A percentile compares a stretch with the other conserved stretches of the same genome.
These are phyloP conservation scores for Cyberlindnera mrakii DNA, from an alignment of 805 yeast species.

Conservation along the genomic window DNA sequence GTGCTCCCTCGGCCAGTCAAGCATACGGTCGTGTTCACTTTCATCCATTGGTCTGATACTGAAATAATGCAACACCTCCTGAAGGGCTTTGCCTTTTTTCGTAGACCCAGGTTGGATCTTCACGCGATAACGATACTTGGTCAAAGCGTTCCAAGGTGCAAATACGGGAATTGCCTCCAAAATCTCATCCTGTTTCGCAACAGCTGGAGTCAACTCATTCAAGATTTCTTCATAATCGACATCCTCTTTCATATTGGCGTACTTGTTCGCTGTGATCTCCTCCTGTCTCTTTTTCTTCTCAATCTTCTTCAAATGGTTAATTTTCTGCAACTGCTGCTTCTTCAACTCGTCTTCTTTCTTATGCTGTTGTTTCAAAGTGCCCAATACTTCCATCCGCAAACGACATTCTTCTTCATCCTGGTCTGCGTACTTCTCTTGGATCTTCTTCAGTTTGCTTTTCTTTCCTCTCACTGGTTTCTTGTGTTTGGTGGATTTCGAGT, in stretches of 20 bases:
- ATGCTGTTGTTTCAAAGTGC: conserved; percentile 62
- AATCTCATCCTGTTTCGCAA: conserved; percentile 41
- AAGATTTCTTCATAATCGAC: conserved; percentile 39
- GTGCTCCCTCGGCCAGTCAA: conserved; percentile 69
- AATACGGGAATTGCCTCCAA: conserved; percentile 73
- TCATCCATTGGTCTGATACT: conserved; percentile 41
- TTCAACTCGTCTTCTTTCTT: conserved; percentile 30
- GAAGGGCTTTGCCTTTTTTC: conserved; percentile 83
- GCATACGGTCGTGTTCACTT: conserved; percentile 37
- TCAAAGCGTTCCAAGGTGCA: conserved; percentile 87
- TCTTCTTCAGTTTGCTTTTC: conserved; percentile 76
- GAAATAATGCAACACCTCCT: conserved; percentile 60
- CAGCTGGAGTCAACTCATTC: conserved; percentile 27
- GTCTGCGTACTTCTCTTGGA: conserved; percentile 75
- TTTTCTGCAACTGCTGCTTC: conserved; percentile 29
- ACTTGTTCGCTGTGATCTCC: conserved; percentile 30
- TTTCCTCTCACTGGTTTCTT: conserved; percentile 66
- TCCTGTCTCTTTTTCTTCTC: conserved; percentile 32
- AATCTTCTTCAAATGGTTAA: conserved; percentile 28
- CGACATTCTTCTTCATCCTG: conserved; percentile 88
- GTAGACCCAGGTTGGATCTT: conserved; percentile 73
- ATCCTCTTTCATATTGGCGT: conserved; percentile 32
- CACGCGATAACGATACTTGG: conserved; percentile 70
- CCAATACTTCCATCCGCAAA: conserved; percentile 73
- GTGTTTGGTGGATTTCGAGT: conserved; percentile 6